These are phyloP conservation scores for Xylogone sp. DNA, from an alignment of 2,329 filamentous ascomycete genomes.

Conservation along the genomic window DNA sequence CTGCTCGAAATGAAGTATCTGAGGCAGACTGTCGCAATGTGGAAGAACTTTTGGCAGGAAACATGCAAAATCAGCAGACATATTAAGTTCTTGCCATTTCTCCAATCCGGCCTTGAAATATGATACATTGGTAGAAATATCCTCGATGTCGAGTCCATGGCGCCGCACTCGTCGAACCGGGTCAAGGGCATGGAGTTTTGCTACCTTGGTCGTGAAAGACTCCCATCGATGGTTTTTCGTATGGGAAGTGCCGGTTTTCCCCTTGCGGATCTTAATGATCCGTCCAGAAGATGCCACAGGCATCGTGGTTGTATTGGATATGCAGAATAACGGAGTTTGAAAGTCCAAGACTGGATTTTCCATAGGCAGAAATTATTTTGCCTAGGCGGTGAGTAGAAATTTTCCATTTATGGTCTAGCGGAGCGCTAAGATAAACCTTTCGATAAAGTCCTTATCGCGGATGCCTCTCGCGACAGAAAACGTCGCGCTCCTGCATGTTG, in stretches of 20 bases:
- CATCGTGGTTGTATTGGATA: constrained; percentile 43
- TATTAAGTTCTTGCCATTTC: constrained; percentile 88
- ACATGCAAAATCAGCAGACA: constrained; percentile 73
- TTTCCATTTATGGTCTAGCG: constrained; percentile 2
- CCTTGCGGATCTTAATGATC: constrained; percentile 66
- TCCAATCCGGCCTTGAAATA: constrained; percentile 81
- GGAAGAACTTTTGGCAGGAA: constrained; percentile 74
- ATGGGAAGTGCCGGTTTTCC: constrained; percentile 67
- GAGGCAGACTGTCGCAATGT: constrained; percentile 83
- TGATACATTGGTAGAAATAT: constrained; percentile 73
- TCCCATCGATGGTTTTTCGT: constrained; percentile 87
- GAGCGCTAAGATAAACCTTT: constrained; percentile 14
- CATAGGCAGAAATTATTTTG: neutral
- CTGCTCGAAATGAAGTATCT: constrained; percentile 87
- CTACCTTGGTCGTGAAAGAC: constrained; percentile 84
- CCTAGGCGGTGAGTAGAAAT: constrained; percentile 12
- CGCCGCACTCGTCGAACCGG: constrained; percentile 86
- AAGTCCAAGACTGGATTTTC: neutral
- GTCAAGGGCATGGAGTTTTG: constrained; percentile 84
- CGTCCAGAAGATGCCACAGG: constrained; percentile 60
- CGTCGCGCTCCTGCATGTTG: neutral
- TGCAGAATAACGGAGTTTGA: neutral
- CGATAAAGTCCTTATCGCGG: constrained; percentile 4
- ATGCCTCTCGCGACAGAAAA: constrained; percentile 3
- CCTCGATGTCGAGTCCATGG: constrained; percentile 76